These are phyloP conservation scores for Melampsora medusae DNA, from an alignment of 1,284 basidiomycete genomes.

Conservation along the genomic window DNA sequence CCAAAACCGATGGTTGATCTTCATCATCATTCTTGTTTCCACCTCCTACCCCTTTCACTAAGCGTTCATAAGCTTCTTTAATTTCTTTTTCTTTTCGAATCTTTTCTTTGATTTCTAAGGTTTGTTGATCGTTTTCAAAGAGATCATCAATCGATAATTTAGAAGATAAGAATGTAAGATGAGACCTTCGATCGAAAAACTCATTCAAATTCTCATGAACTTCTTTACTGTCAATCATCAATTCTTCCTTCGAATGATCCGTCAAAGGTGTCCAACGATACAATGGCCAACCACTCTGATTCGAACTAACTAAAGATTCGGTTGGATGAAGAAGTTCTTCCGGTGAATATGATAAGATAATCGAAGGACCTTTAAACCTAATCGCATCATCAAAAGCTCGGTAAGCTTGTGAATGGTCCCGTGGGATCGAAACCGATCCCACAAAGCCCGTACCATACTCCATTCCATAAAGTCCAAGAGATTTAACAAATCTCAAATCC, in stretches of 20 bases:
- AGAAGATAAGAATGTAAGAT: slow-evolving; percentile 84
- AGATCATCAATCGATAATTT: slow-evolving; percentile 57
- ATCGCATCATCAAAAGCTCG: slow-evolving; percentile 91
- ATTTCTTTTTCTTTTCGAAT: slow-evolving; percentile 76
- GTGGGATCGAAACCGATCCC: slow-evolving; percentile 89
- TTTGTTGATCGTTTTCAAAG: slow-evolving; percentile 71
- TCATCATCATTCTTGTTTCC: slow-evolving; percentile 64
- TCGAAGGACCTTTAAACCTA: slow-evolving; percentile 79
- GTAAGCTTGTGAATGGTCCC: slow-evolving; percentile 90
- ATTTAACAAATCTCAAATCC: too few relatives aligned
- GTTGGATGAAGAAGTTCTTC: slow-evolving; percentile 75
- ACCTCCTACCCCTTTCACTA: slow-evolving; percentile 75
- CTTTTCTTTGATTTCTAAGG: slow-evolving; percentile 80
- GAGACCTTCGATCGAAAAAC: slow-evolving; percentile 95
- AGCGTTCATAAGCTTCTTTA: slow-evolving; percentile 77
- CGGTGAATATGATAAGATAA: slow-evolving; percentile 92
- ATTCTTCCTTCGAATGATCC: slow-evolving; percentile 70
- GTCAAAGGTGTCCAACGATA: slow-evolving; percentile 95
- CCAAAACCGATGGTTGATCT: slow-evolving; percentile 74
- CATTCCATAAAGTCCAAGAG: slow-evolving; percentile 88
- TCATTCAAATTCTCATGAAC: slow-evolving; percentile 91
- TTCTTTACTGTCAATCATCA: slow-evolving; percentile 86
- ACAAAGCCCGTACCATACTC: slow-evolving; percentile 97
- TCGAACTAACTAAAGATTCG: too few relatives aligned
- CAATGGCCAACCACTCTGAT: too few relatives aligned